phyloP scores from a whole-genome alignment of 1,139 yeast species.

The Pichia cactophila region DNA sequence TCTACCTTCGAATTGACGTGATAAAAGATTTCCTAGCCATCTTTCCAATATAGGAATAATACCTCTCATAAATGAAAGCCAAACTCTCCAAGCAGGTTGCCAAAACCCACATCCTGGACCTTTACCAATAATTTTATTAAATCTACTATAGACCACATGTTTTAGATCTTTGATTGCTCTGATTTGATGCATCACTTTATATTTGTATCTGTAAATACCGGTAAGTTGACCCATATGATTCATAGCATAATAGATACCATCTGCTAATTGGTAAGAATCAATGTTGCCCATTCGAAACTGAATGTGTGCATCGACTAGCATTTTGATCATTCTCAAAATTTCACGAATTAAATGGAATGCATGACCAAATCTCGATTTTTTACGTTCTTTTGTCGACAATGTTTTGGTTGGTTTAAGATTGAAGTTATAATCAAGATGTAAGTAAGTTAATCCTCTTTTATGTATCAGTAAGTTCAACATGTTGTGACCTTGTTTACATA shows the following conservation, averaged over 20 bases:
- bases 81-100: slow-evolving; percentile 99
- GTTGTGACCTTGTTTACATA: slow-evolving; percentile 88
- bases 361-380: slow-evolving; percentile 91
- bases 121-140: slow-evolving; percentile 78
- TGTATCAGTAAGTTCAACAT: slow-evolving; percentile 89
- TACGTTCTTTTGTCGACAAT: slow-evolving; percentile 90
- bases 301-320: slow-evolving; percentile 89
- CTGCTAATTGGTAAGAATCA: slow-evolving; percentile 92
- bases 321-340: slow-evolving; percentile 69
- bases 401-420: slow-evolving; percentile 95
- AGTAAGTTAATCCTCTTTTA: slow-evolving; percentile 81
- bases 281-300: slow-evolving; percentile 84
- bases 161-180: slow-evolving; percentile 93
- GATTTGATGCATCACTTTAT: slow-evolving; percentile 96
- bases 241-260: slow-evolving; percentile 81
- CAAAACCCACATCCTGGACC: slow-evolving; percentile 99
- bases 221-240: slow-evolving; percentile 94
- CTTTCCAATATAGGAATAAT: slow-evolving; percentile 87
- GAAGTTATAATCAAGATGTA: slow-evolving; percentile 92
- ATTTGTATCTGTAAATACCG: slow-evolving; percentile 94
- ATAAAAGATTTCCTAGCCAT: slow-evolving; percentile 87
- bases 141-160: slow-evolving; percentile 78
- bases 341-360: slow-evolving; percentile 94
- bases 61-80: slow-evolving; percentile 90
- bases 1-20: slow-evolving; percentile 95